Percentiles rank a stretch among this genome's conserved stretches.
phyloP scores from a whole-genome alignment of 345 rosid genomes.

The Iberis pinnata region DNA sequence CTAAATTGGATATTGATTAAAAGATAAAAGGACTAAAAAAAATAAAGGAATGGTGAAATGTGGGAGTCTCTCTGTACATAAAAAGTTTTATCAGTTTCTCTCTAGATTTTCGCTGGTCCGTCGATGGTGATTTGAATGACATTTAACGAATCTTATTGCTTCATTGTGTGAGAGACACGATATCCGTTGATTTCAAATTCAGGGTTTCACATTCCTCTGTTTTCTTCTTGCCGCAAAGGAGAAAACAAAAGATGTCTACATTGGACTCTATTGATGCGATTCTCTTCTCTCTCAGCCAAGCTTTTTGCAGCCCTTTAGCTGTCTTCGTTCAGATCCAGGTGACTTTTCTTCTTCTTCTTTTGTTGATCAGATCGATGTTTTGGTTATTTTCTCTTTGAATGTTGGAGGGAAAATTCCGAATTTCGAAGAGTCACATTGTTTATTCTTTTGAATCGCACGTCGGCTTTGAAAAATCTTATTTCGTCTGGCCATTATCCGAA shows the following conservation, averaged over 20 bases:
- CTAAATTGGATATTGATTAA: too few species aligned
- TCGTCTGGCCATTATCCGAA: too few species aligned
- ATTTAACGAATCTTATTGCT: too few species aligned
- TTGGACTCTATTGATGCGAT: slow-evolving; percentile 60
- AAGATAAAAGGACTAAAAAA: too few species aligned
- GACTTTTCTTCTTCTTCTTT: not conserved
- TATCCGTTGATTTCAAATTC: slow-evolving; percentile 1
- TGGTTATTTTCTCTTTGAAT: not conserved
- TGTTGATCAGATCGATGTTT: slow-evolving; percentile 29
- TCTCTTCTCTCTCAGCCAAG: slow-evolving; percentile 77
- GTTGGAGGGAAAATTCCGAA: not conserved
- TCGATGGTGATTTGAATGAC: too few species aligned
- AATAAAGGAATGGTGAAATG: too few species aligned
- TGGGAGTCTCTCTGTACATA: too few species aligned
- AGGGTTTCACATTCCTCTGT: slow-evolving; percentile 21
- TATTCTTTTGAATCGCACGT: too few species aligned
- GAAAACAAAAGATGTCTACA: slow-evolving; percentile 38
- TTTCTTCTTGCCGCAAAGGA: slow-evolving; percentile 4
- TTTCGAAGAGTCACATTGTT: not conserved
- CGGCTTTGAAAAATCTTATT: too few species aligned
- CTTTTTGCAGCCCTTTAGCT: slow-evolving; percentile 64
- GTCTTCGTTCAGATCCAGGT: slow-evolving; percentile 98
- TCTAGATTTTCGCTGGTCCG: too few species aligned
- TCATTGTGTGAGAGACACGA: too few species aligned
- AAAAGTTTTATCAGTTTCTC: too few species aligned